Conservation (phyloP, 2,329 filamentous ascomycete genomes). For the Fonsecaea erecta region DNA sequence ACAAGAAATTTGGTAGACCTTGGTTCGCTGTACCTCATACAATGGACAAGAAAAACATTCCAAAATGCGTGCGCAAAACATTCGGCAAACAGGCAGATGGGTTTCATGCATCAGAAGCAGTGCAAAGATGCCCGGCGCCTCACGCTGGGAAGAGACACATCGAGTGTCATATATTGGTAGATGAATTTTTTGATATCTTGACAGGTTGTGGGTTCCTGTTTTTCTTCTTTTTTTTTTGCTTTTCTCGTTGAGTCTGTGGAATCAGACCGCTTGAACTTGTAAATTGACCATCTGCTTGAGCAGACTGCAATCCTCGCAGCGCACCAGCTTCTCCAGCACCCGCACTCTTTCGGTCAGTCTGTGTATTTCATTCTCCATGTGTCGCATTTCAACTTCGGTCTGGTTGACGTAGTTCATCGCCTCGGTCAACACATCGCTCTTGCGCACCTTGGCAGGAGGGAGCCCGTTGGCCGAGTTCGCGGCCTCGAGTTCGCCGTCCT, state of each 20-base stretch:
- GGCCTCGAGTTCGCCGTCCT: conserved; percentile 24
- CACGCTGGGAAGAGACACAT: not conserved
- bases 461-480: conserved; percentile 7
- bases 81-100: too few species aligned
- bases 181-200: not conserved
- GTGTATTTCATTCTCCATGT: conserved; percentile 37
- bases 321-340: conserved; percentile 34
- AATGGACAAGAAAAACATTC: too few species aligned
- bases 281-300: conserved; percentile 35
- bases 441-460: conserved; percentile 32
- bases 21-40: too few species aligned
- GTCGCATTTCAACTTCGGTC: conserved; percentile 37
- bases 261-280: conserved; percentile 29
- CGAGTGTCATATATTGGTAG: not conserved
- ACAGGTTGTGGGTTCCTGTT: not conserved
- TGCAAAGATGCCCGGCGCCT: not conserved
- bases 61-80: too few species aligned
- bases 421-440: conserved; percentile 38
- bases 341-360: conserved; percentile 32
- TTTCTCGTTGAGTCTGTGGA: not conserved
- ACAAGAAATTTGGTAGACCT: not conserved
- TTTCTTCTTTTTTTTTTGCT: not conserved
- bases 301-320: conserved; percentile 35
- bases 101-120: not conserved
- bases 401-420: conserved; percentile 38